Conservation (phyloP, 2,329 filamentous ascomycete genomes). For the Colletotrichum tropicale region DNA sequence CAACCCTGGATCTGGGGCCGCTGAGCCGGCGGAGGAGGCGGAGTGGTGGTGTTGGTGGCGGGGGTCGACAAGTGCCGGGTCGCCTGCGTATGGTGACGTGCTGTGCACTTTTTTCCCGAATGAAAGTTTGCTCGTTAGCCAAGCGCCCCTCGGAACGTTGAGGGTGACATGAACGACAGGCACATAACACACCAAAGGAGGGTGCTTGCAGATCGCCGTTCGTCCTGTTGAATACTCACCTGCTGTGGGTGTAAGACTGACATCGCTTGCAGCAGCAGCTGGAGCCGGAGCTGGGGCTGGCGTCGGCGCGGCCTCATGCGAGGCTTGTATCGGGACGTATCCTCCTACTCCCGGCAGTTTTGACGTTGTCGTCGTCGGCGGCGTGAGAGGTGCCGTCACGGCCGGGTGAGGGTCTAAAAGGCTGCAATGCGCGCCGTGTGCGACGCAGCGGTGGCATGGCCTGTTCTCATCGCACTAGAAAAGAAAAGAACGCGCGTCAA, state of each 20-base stretch:
- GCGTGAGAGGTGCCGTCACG: not conserved
- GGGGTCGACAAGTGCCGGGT: not conserved
- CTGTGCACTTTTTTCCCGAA: not conserved
- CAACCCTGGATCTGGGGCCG: slow-evolving; percentile 10
- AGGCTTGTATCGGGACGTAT: not conserved
- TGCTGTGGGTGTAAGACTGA: slow-evolving; percentile 9
- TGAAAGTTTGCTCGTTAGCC: not conserved
- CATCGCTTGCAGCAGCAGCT: not conserved
- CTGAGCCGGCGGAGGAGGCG: not conserved
- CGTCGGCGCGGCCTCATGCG: not conserved
- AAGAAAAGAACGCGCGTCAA: not conserved
- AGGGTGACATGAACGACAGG: not conserved
- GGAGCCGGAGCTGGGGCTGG: not conserved
- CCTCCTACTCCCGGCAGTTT: not conserved
- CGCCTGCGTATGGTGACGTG: not conserved
- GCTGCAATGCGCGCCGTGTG: slow-evolving; percentile 38
- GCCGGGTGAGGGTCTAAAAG: not conserved
- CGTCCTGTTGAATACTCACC: not conserved
- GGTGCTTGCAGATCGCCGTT: not conserved
- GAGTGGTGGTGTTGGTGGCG: not conserved
- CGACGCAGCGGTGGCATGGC: slow-evolving; percentile 38
- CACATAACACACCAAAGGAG: not conserved
- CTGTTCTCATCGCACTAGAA: slow-evolving; percentile 32
- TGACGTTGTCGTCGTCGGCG: not conserved
- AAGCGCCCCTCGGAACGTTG: not conserved